These are phyloP conservation scores for Lepidium sativum DNA, from an alignment of 345 rosid species.

Conservation along the genomic window DNA sequence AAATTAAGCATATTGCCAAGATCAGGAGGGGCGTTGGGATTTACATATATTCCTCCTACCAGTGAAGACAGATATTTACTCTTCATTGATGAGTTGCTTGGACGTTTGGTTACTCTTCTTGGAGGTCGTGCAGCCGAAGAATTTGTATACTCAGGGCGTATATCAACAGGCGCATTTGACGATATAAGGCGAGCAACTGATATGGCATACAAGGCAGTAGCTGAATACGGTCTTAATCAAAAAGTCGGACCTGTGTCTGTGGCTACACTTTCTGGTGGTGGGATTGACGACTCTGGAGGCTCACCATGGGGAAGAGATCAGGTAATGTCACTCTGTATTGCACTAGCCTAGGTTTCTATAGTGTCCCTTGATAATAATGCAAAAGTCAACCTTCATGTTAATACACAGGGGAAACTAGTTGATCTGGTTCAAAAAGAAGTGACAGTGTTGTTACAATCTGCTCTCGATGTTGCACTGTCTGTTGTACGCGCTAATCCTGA, in stretches of 20 bases:
- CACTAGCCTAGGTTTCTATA: neutral
- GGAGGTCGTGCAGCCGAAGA: slow-evolving; percentile 99
- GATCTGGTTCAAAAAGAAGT: slow-evolving; percentile 94
- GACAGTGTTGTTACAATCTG: slow-evolving; percentile 63
- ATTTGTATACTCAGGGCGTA: slow-evolving; percentile 79
- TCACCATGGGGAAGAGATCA: slow-evolving; percentile 82
- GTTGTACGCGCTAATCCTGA: slow-evolving; percentile 83
- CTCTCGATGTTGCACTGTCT: slow-evolving; percentile 60
- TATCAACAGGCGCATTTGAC: slow-evolving; percentile 94
- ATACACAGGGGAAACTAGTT: slow-evolving; percentile 74
- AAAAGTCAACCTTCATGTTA: neutral
- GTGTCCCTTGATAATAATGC: neutral
- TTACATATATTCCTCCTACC: slow-evolving; percentile 77
- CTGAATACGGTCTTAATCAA: slow-evolving; percentile 94
- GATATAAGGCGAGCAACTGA: slow-evolving; percentile 93
- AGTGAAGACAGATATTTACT: slow-evolving; percentile 87
- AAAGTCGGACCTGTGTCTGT: slow-evolving; percentile 82
- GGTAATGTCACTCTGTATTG: slow-evolving; percentile 32
- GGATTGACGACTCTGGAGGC: slow-evolving; percentile 73
- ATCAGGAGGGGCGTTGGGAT: slow-evolving; percentile 96
- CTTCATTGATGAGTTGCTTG: slow-evolving; percentile 85
- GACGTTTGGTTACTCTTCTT: slow-evolving; percentile 92
- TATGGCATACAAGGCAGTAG: slow-evolving; percentile 92
- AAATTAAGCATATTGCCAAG: slow-evolving; percentile 96
- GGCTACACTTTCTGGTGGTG: slow-evolving; percentile 82